Percentiles rank a stretch among this genome's conserved stretches.
phyloP scores from a whole-genome alignment of 768 basidiomycete genomes.

The Trametes cubensis region DNA sequence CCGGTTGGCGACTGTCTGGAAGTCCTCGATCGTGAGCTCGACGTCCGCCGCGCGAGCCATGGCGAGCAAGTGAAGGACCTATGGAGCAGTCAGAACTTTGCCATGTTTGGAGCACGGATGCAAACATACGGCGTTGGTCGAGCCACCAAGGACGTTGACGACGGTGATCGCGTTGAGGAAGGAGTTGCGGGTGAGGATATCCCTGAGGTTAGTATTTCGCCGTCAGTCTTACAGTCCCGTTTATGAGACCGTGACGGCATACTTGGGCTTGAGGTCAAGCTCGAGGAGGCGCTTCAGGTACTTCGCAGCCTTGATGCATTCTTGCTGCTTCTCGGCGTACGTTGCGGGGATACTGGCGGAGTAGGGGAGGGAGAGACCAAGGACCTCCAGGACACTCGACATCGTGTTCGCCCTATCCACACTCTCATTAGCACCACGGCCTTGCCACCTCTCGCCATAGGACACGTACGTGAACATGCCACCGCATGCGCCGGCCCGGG shows the following conservation, averaged over 20 bases:
- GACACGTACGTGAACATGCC: slow-evolving; percentile 79
- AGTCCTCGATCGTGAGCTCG: slow-evolving; percentile 80
- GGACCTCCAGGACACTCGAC: slow-evolving; percentile 80
- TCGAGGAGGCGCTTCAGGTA: slow-evolving; percentile 77
- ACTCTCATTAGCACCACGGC: background rate
- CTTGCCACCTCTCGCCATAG: background rate
- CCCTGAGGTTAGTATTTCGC: slow-evolving; percentile 38
- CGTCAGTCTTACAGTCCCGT: too few species aligned
- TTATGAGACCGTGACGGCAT: too few species aligned
- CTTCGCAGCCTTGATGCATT: slow-evolving; percentile 77
- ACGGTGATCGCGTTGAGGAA: slow-evolving; percentile 86
- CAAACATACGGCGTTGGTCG: slow-evolving; percentile 76
- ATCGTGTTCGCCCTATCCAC: slow-evolving; percentile 75
- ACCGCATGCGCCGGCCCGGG: slow-evolving; percentile 82
- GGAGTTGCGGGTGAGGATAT: slow-evolving; percentile 67
- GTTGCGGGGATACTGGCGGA: slow-evolving; percentile 78
- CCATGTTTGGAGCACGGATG: background rate
- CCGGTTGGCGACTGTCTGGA: slow-evolving; percentile 76
- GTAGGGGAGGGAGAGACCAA: slow-evolving; percentile 86
- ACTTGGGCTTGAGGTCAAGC: slow-evolving; percentile 82
- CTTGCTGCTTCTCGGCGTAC: slow-evolving; percentile 77
- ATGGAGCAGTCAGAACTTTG: background rate
- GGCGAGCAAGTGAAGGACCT: slow-evolving; percentile 84
- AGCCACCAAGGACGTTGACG: slow-evolving; percentile 80
- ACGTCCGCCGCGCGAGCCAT: slow-evolving; percentile 83